Conservation (phyloP, 208 protist genomes). For the Herpetomonas tarakana region DNA sequence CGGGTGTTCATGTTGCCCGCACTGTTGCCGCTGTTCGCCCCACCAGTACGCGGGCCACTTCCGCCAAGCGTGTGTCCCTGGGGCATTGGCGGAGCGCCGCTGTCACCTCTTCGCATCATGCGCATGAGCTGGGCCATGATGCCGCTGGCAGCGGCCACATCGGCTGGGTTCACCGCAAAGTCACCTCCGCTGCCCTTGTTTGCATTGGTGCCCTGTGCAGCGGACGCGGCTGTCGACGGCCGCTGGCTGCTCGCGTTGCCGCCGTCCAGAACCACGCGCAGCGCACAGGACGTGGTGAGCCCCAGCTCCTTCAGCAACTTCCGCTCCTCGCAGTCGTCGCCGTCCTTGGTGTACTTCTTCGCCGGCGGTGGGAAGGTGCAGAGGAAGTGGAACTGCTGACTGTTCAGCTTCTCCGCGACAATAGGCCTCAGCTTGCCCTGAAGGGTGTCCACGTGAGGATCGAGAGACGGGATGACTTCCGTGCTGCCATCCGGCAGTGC, state of each 20-base stretch:
- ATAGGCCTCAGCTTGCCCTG: conserved; percentile 36
- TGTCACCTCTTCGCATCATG: no score
- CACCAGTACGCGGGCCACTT: no score
- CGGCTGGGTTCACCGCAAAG: no score
- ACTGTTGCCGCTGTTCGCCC: no score
- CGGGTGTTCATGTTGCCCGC: no score
- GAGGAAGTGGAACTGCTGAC: conserved; percentile 51
- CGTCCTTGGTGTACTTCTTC: conserved; percentile 14
- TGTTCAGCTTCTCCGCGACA: conserved; percentile 22
- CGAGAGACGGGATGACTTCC: conserved; percentile 26
- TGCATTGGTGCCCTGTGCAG: conserved; percentile 6
- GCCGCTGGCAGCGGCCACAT: no score
- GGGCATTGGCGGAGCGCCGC: no score
- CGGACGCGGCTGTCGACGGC: background rate
- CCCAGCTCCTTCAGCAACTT: conserved; percentile 32
- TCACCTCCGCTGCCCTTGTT: no score
- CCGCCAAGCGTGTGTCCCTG: no score
- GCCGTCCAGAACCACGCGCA: conserved; percentile 52
- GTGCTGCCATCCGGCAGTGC: conserved; percentile 49
- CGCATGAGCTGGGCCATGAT: no score
- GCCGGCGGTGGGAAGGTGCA: conserved; percentile 42
- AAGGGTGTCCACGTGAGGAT: conserved; percentile 37
- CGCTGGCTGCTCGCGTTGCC: conserved; percentile 4
- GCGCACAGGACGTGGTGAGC: conserved; percentile 30
- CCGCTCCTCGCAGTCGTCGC: conserved; percentile 34